Percentiles rank a stretch among this genome's conserved stretches.
Conservation (phyloP, 2,329 filamentous ascomycete species). For the Nigrospora oryzae region DNA sequence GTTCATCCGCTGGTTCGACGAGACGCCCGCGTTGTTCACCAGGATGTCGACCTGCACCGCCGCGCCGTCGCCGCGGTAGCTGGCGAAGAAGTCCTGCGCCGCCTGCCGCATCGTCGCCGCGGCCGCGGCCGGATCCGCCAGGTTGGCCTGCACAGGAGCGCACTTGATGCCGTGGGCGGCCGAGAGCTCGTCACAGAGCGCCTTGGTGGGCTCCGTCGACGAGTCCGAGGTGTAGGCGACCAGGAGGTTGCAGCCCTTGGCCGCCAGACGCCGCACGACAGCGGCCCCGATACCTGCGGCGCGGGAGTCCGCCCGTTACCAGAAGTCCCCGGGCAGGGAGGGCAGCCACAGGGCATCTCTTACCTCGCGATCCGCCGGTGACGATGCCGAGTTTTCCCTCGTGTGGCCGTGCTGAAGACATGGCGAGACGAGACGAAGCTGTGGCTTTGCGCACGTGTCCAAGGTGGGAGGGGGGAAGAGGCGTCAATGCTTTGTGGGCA, state of each 20-base stretch:
- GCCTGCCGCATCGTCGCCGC: slow-evolving; percentile 5
- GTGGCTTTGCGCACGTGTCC: neutral
- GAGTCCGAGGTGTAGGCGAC: slow-evolving; percentile 7
- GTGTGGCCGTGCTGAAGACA: slow-evolving; percentile 2
- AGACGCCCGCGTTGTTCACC: slow-evolving; percentile 57
- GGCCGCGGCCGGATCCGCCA: slow-evolving; percentile 1
- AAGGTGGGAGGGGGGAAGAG: no score
- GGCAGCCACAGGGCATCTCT: neutral
- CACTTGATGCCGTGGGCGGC: slow-evolving; percentile 3
- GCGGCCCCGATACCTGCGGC: slow-evolving; percentile 13
- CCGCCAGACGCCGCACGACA: slow-evolving; percentile 3
- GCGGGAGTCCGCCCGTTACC: no score
- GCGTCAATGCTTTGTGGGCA: no score
- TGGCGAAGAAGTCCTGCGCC: slow-evolving; percentile 5
- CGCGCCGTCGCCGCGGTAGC: neutral
- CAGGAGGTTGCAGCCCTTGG: slow-evolving; percentile 6
- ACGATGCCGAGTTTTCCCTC: slow-evolving; percentile 39
- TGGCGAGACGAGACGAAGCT: neutral
- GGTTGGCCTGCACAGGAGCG: slow-evolving; percentile 6
- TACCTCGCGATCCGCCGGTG: slow-evolving; percentile 36
- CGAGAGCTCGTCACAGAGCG: slow-evolving; percentile 4
- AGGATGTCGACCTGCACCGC: slow-evolving; percentile 49
- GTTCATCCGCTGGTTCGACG: slow-evolving; percentile 41
- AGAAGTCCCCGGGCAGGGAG: no score
- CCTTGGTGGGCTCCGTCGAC: slow-evolving; percentile 2